Base-by-base conservation (phyloP, 2,329 filamentous ascomycete genomes). In the Alternaria consortialis region DNA sequence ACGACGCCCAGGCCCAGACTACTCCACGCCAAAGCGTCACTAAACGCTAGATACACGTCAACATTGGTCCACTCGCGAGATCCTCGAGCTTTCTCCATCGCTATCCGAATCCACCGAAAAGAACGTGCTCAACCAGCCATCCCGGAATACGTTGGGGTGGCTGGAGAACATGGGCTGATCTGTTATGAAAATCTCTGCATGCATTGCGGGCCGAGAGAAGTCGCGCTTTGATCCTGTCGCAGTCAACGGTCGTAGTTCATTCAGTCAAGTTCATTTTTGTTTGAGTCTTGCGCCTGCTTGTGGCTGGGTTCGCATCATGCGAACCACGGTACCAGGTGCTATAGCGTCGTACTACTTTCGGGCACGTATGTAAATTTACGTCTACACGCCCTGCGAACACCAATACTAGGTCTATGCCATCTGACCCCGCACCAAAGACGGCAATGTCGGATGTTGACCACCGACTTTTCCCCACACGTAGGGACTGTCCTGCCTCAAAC, bases 111-210 rank as follows among this genome's bases (percentile, higher is more conserved):
- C 62, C 61, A 62, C 59, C 55, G 53, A 60, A 53, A 36, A 51
- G 66, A 62, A 60, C 58, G 62, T 65, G 63, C 64, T 52, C 53
- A 55, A 58, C 58, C 56, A 64, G 64, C 63, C 56, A 58, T 62
- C 60, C 60, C 53, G 32, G 57, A 46, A 31, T 56, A 29, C 37
- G 43, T 51, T 56, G 60, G 59, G 55, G 61, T 58, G 61, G 63
- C 53, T 61, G 65, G 61, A 48, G 57, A 51, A 52, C 25, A 32
- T 62, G 56, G 59, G 60, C 63, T 64, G 60, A 61, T 60, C 58
- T 53, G 53, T 58, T 60, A 55, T 46, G 66, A 65, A 69, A 71
- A 68, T 71, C 63, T 69, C 68, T 71, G 68, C 68, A 65, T 56
- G 57, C 57, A 55, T 55, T 46, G 62, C 65, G 68, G 65, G 63